Percentiles rank a stretch among this genome's conserved stretches.
phyloP scores from a whole-genome alignment of 805 yeast species.

The Pichia cabralensis region DNA sequence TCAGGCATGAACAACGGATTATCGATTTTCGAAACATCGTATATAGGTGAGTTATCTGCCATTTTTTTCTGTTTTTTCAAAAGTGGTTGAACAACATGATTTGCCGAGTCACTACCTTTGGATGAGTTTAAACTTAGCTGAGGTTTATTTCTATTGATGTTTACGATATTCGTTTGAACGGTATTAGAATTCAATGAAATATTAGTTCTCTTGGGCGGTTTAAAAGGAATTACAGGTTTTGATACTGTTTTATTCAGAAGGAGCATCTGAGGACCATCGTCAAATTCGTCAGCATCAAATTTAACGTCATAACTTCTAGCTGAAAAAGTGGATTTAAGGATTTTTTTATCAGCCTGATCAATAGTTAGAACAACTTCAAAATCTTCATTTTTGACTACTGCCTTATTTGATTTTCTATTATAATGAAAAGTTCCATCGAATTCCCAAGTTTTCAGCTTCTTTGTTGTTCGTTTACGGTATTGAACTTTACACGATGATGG shows the following conservation, averaged over 20 bases:
- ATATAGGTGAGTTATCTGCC: constrained; percentile 24
- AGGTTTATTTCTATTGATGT: too few species aligned
- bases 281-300: constrained; percentile 46
- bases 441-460: constrained; percentile 90
- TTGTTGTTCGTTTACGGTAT: constrained; percentile 62
- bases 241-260: too few species aligned
- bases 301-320: constrained; percentile 57
- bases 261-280: too few species aligned
- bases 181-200: too few species aligned
- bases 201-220: neutral
- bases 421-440: constrained; percentile 66
- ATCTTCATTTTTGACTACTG: constrained; percentile 20
- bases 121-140: too few species aligned
- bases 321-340: constrained; percentile 28
- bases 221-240: neutral
- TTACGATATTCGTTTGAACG: too few species aligned
- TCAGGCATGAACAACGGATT: constrained; percentile 35
- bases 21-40: constrained; percentile 25
- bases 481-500: too few species aligned
- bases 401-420: constrained; percentile 12
- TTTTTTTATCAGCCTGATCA: constrained; percentile 12
- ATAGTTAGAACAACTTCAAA: constrained; percentile 19
- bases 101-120: too few species aligned
- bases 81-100: too few species aligned
- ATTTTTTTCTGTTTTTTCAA: neutral